A percentile compares a stretch with the other conserved stretches of the same genome.
These are phyloP conservation scores for Podila epigama DNA, from an alignment of 192 early-diverging fungal genomes.

Conservation along the genomic window DNA sequence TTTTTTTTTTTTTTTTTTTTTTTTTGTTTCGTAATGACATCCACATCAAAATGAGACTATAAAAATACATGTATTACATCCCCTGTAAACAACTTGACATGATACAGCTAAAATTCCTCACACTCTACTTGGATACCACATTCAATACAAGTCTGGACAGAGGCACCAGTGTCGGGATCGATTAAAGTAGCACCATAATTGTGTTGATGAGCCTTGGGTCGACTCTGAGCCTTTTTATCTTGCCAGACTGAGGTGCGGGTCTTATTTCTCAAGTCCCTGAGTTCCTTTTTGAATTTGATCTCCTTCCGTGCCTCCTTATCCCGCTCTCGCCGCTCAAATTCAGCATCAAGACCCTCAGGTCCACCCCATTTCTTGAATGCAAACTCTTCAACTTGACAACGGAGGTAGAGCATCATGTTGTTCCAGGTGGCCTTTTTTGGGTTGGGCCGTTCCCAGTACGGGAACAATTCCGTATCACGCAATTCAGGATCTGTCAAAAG, in stretches of 20 bases:
- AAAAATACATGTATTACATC: no score
- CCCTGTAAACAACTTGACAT: no score
- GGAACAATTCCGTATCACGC: constrained; percentile 77
- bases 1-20: no score
- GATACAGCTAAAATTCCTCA: constrained; percentile 74
- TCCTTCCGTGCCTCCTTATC: constrained; percentile 87
- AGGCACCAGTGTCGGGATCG: constrained; percentile 57
- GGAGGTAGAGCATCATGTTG: constrained; percentile 95
- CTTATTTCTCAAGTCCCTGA: constrained; percentile 54
- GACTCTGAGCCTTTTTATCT: constrained; percentile 53
- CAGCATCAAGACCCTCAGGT: constrained; percentile 83
- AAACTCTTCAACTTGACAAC: constrained; percentile 90
- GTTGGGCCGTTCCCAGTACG: constrained; percentile 89
- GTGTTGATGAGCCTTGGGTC: constrained; percentile 78
- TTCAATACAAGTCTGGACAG: constrained; percentile 64
- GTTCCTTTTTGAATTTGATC: constrained; percentile 80
- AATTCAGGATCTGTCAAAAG: constrained; percentile 94
- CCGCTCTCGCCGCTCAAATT: constrained; percentile 80
- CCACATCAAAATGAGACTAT: no score
- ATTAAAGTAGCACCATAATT: constrained; percentile 64
- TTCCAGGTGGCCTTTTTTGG: constrained; percentile 96
- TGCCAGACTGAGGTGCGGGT: constrained; percentile 46
- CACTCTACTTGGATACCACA: constrained; percentile 77
- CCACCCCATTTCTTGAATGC: constrained; percentile 94
- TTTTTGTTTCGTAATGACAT: no score